Conservation (phyloP, 1,284 basidiomycete genomes). For the Schizophyllum amplum region DNA sequence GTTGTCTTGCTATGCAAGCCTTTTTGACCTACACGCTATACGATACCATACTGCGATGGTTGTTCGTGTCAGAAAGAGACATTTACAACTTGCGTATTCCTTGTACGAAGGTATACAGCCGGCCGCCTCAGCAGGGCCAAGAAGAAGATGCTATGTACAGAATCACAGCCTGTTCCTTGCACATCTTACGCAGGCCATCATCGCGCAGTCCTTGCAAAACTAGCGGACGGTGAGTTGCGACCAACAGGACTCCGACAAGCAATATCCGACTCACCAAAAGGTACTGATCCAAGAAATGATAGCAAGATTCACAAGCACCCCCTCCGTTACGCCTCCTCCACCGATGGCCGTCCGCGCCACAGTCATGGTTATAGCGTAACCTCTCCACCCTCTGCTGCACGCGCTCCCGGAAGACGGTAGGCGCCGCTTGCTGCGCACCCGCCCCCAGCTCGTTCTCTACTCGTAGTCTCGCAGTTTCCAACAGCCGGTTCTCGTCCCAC, state of each 20-base stretch:
- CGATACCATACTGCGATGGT: too few species aligned
- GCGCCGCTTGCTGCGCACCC: slow-evolving; percentile 15
- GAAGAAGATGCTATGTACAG: too few species aligned
- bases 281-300: slow-evolving; percentile 23
- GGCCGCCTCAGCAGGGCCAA: too few species aligned
- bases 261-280: slow-evolving; percentile 22
- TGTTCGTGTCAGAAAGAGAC: too few species aligned
- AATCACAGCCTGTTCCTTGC: slow-evolving; percentile 23
- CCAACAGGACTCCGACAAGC: background rate
- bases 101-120: too few species aligned
- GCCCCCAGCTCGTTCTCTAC: slow-evolving; percentile 28
- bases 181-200: slow-evolving; percentile 27
- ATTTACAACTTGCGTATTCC: too few species aligned
- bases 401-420: slow-evolving; percentile 18
- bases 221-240: slow-evolving; percentile 5
- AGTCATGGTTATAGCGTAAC: slow-evolving; percentile 37
- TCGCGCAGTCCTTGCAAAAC: slow-evolving; percentile 24
- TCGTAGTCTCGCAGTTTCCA: slow-evolving; percentile 26
- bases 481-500: slow-evolving; percentile 42
- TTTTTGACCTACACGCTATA: too few species aligned
- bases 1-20: too few species aligned
- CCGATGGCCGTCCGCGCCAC: slow-evolving; percentile 21
- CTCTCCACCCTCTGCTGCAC: slow-evolving; percentile 27
- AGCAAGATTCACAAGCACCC: slow-evolving; percentile 37
- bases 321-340: slow-evolving; percentile 31